These are phyloP conservation scores for Tilletia indica DNA, from an alignment of 1,284 basidiomycete genomes.

Conservation along the genomic window DNA sequence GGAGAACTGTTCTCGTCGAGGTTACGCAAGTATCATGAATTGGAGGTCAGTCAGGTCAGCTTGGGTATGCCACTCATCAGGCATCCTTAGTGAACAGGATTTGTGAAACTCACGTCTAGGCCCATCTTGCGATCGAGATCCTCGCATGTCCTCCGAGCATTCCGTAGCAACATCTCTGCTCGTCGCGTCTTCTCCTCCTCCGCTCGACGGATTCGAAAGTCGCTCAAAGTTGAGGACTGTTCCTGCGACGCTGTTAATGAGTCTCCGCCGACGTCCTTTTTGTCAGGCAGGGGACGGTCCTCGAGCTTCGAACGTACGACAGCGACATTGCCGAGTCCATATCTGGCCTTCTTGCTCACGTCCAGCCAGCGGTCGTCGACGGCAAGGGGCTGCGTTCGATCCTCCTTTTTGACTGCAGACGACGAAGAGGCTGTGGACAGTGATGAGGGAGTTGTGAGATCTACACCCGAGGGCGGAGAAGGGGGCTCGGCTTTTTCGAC, in stretches of 20 bases:
- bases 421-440: not conserved
- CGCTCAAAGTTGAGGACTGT: not conserved
- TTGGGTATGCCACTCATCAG: no score
- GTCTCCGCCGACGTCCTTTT: not conserved
- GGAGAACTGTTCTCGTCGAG: conserved; percentile 3
- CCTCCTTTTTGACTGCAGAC: not conserved
- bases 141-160: conserved; percentile 21
- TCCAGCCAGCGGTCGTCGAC: conserved; percentile 22
- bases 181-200: conserved; percentile 6
- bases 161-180: conserved; percentile 15
- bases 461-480: not conserved
- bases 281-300: no score
- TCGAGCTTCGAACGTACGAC: not conserved
- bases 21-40: not conserved
- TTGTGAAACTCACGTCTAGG: conserved; percentile 18
- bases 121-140: conserved; percentile 23
- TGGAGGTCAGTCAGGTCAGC: no score
- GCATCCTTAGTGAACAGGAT: no score
- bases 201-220: conserved; percentile 18
- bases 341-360: not conserved
- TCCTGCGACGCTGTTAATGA: not conserved
- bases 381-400: conserved; percentile 14
- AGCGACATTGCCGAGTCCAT: conserved; percentile 5
- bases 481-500: not conserved
- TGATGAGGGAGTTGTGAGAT: not conserved